phyloP scores from a whole-genome alignment of 1,139 yeast species.

The Scheffersomyces cryptocercus region DNA sequence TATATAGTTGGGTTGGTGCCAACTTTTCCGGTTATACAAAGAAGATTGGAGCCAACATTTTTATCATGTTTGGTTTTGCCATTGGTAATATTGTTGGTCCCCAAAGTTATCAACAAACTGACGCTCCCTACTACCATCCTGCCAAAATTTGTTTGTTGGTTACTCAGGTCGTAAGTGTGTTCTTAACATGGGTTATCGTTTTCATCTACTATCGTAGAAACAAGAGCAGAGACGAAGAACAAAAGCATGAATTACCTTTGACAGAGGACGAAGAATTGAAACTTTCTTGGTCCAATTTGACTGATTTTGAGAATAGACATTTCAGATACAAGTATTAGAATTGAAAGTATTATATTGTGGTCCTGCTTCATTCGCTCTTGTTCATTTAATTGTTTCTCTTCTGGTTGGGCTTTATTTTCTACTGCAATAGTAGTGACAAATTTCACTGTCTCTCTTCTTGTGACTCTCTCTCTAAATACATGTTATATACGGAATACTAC shows the following conservation, averaged over 20 bases:
- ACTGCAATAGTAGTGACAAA: not conserved
- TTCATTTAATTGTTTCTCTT: not conserved
- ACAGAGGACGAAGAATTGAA: slow-evolving; percentile 7
- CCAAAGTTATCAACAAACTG: slow-evolving; percentile 30
- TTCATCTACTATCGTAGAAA: slow-evolving; percentile 8
- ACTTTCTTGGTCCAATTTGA: slow-evolving; percentile 12
- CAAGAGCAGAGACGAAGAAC: slow-evolving; percentile 5
- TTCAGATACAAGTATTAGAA: slow-evolving; percentile 7
- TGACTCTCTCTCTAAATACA: not conserved
- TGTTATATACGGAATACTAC: not conserved
- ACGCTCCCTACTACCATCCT: slow-evolving; percentile 6
- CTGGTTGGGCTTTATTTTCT: not conserved
- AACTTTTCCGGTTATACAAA: slow-evolving; percentile 12
- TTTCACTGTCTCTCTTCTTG: not conserved
- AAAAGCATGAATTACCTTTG: not conserved
- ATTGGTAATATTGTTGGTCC: slow-evolving; percentile 39
- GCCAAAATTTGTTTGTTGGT: slow-evolving; percentile 9
- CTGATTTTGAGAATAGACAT: slow-evolving; percentile 11
- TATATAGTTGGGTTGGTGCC: slow-evolving; percentile 11
- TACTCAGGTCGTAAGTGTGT: slow-evolving; percentile 3
- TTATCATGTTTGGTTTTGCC: slow-evolving; percentile 28
- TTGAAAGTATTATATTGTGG: no score
- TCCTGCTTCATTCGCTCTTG: no score
- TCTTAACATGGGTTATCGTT: not conserved
- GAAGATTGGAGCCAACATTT: slow-evolving; percentile 8